phyloP scores from a whole-genome alignment of 345 rosid genomes.

The Eucalyptus dawsonii region DNA sequence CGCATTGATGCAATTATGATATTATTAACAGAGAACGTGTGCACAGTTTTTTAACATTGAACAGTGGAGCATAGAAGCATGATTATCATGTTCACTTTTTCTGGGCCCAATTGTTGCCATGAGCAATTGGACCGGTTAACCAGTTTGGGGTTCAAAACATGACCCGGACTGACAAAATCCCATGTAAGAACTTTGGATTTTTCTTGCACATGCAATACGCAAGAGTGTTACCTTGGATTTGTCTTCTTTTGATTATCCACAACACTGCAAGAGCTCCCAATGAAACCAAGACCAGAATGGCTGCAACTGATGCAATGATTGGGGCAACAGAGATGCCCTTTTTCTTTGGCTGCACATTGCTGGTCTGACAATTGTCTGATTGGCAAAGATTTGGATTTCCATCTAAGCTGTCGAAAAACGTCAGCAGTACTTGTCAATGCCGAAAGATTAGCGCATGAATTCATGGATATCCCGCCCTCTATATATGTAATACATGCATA shows the following conservation, averaged over 20 bases:
- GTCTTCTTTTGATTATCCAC: conserved; percentile 6
- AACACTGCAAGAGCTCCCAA: conserved; percentile 3
- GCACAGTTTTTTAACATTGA: background rate
- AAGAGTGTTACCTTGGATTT: background rate
- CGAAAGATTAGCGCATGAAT: background rate
- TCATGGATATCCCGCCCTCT: background rate
- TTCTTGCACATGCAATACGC: background rate
- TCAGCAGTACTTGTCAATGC: background rate
- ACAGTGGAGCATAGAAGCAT: background rate
- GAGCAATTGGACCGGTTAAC: background rate
- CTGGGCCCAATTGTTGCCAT: background rate
- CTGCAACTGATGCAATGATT: conserved; percentile 8
- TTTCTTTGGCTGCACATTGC: background rate
- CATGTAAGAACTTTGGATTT: background rate
- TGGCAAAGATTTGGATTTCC: conserved; percentile 23
- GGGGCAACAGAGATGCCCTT: conserved; percentile 21
- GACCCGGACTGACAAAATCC: background rate
- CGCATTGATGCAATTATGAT: background rate
- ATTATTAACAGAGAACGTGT: background rate
- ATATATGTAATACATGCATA: background rate
- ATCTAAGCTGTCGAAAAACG: conserved; percentile 5
- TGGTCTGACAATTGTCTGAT: background rate
- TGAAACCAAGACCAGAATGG: background rate
- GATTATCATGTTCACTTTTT: background rate
- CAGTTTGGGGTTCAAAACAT: background rate